Percentiles rank a stretch among this genome's conserved stretches.
Conservation (phyloP, 371 early-diverging fungal genomes). For the Capillidium rhysosporum region DNA sequence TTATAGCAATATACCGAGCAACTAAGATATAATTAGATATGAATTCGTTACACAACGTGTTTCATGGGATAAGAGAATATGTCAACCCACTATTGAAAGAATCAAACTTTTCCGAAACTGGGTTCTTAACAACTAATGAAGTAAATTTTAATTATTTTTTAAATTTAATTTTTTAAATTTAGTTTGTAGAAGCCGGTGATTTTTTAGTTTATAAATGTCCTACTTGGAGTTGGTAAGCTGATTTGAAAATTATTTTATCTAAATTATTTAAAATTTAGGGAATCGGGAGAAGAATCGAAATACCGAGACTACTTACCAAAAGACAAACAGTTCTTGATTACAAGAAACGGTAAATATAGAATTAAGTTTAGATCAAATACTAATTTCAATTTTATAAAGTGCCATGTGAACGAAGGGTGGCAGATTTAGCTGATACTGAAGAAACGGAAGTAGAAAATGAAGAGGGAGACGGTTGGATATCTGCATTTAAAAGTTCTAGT, state of each 20-base stretch:
- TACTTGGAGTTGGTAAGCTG: conserved; percentile 83
- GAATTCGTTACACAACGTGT: conserved; percentile 34
- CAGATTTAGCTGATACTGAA: conserved; percentile 57
- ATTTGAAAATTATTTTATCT: neutral
- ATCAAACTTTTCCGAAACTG: conserved; percentile 86
- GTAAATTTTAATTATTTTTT: conserved; percentile 19
- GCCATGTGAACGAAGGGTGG: conserved; percentile 79
- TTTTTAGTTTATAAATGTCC: conserved; percentile 94
- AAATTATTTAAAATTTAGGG: conserved; percentile 24
- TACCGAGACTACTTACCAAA: conserved; percentile 72
- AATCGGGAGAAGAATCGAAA: conserved; percentile 60
- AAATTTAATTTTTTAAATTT: conserved; percentile 5
- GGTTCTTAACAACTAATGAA: conserved; percentile 89
- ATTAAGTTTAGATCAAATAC: neutral
- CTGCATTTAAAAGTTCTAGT: conserved; percentile 39
- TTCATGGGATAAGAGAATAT: conserved; percentile 69
- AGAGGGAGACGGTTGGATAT: conserved; percentile 62
- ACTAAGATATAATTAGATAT: too few species aligned
- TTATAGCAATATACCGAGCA: too few species aligned
- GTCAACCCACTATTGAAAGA: conserved; percentile 82
- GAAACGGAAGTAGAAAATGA: conserved; percentile 32
- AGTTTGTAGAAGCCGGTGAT: conserved; percentile 93
- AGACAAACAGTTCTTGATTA: conserved; percentile 89
- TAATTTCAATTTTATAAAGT: too few species aligned
- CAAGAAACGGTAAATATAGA: conserved; percentile 52